A percentile compares a stretch with the other conserved stretches of the same genome.
Evolutionary conservation across 352 stramenopile genomes (phyloP).

Genomic region (Thalassiosira livingstoniorum): DNA sequence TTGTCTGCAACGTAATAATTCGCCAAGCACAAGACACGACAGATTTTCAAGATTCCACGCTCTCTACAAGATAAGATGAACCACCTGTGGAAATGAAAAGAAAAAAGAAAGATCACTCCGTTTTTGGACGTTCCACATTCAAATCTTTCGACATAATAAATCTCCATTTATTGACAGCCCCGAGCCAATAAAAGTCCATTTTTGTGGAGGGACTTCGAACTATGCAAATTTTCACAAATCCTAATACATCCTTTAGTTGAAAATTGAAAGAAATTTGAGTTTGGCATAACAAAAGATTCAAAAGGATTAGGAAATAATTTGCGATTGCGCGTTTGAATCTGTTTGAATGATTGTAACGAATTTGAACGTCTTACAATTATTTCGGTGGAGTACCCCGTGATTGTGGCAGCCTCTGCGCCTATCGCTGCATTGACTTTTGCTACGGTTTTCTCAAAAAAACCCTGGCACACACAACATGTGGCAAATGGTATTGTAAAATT

Average conservation of each 20-base stretch:
- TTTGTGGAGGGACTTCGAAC: slow-evolving; percentile 42
- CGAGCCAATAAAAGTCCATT: slow-evolving; percentile 57
- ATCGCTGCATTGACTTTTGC: slow-evolving; percentile 56
- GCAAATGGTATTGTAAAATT: slow-evolving; percentile 10
- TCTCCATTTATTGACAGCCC: slow-evolving; percentile 54
- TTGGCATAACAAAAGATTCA: not conserved
- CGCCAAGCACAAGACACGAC: too few species aligned
- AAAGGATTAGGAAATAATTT: not conserved
- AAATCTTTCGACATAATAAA: slow-evolving; percentile 54
- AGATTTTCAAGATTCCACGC: too few species aligned
- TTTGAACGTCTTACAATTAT: slow-evolving; percentile 43
- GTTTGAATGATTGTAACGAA: slow-evolving; percentile 9
- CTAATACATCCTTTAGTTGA: slow-evolving; percentile 46
- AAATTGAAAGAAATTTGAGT: too few species aligned
- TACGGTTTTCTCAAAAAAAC: slow-evolving; percentile 53
- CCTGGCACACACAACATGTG: slow-evolving; percentile 5
- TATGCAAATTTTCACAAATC: slow-evolving; percentile 51
- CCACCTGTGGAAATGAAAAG: too few species aligned
- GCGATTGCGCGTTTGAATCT: not conserved
- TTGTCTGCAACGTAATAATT: too few species aligned
- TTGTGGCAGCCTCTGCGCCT: slow-evolving; percentile 45
- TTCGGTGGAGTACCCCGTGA: slow-evolving; percentile 46
- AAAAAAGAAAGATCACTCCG: too few species aligned
- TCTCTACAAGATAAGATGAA: too few species aligned
- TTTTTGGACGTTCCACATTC: not conserved